Percentiles rank a stretch among this genome's conserved stretches.
Evolutionary conservation across 1,139 yeast species (phyloP).

Genomic region (Suhomyces atakaporum): DNA sequence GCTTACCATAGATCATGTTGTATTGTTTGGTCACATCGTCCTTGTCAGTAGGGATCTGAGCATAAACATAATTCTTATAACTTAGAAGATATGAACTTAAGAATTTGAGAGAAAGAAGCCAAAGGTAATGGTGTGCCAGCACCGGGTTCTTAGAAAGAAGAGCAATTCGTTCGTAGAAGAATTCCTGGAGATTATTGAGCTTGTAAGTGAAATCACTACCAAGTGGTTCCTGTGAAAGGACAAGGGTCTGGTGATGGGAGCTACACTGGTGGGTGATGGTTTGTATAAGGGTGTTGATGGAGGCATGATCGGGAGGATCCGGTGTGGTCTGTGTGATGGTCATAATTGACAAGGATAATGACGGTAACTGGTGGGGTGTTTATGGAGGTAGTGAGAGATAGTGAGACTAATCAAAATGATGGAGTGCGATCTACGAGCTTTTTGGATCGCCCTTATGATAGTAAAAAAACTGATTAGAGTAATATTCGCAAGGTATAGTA

Average conservation of each 20-base stretch:
- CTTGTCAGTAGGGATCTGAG: constrained; percentile 8
- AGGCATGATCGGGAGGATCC: constrained; percentile 4
- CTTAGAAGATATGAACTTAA: constrained; percentile 14
- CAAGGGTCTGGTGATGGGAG: constrained; percentile 3
- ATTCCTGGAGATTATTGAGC: constrained; percentile 24
- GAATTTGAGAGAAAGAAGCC: constrained; percentile 22
- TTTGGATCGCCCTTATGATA: too few relatives aligned
- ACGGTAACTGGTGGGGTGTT: too few relatives aligned
- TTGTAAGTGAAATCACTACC: constrained; percentile 13
- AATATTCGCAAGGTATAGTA: too few relatives aligned
- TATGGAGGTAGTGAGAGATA: too few relatives aligned
- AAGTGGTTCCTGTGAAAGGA: constrained; percentile 3
- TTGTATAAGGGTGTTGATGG: constrained; percentile 6
- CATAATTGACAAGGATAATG: background rate
- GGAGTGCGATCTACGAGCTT: too few relatives aligned
- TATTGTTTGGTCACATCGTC: constrained; percentile 10
- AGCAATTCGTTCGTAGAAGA: constrained; percentile 19
- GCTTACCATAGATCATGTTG: constrained; percentile 4
- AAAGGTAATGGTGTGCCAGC: constrained; percentile 20
- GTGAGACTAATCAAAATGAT: too few relatives aligned
- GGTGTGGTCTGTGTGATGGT: constrained; percentile 8
- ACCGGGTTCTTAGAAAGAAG: constrained; percentile 17
- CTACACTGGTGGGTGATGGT: constrained; percentile 6
- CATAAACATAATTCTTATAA: constrained; percentile 15
- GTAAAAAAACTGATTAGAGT: too few relatives aligned